Conservation (phyloP, 2,329 filamentous ascomycete genomes). For the Diaporthe australafricana region DNA sequence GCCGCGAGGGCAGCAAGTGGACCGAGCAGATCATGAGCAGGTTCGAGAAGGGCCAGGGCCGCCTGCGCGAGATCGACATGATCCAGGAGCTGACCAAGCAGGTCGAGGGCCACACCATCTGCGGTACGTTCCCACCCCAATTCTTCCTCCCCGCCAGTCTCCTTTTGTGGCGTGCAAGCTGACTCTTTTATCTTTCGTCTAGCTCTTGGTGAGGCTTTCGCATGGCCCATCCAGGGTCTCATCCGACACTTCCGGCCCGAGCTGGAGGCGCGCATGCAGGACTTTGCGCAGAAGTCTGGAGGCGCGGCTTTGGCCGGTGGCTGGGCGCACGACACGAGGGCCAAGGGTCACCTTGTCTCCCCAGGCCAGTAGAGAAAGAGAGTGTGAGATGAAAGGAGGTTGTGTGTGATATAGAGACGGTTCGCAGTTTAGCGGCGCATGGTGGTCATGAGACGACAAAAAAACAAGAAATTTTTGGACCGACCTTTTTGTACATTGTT, state of each 20-base stretch:
- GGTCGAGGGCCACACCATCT: conserved; percentile 99
- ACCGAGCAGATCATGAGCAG: conserved; percentile 98
- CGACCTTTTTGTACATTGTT: conserved; percentile 21
- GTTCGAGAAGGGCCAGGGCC: conserved; percentile 90
- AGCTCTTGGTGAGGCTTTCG: conserved; percentile 96
- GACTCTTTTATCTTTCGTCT: conserved; percentile 44
- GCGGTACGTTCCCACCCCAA: conserved; percentile 71
- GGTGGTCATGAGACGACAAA: neutral
- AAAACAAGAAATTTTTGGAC: conserved; percentile 16
- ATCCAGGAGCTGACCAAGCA: conserved; percentile 99
- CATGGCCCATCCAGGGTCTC: conserved; percentile 97
- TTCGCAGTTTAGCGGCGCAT: conserved; percentile 4
- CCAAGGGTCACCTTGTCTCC: conserved; percentile 85
- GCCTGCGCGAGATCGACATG: conserved; percentile 97
- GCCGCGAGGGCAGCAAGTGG: conserved; percentile 98
- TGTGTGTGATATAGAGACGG: neutral
- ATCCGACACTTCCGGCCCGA: conserved; percentile 98
- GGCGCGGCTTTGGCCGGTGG: conserved; percentile 86
- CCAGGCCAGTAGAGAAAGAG: conserved; percentile 85
- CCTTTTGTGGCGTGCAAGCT: neutral
- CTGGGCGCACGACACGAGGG: conserved; percentile 80
- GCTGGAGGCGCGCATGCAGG: conserved; percentile 89
- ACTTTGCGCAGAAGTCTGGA: conserved; percentile 79
- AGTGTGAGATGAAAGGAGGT: neutral
- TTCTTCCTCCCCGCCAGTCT: neutral